Evolutionary conservation across 1,284 basidiomycete species (phyloP).

Genomic region (Farysia itapuensis): DNA sequence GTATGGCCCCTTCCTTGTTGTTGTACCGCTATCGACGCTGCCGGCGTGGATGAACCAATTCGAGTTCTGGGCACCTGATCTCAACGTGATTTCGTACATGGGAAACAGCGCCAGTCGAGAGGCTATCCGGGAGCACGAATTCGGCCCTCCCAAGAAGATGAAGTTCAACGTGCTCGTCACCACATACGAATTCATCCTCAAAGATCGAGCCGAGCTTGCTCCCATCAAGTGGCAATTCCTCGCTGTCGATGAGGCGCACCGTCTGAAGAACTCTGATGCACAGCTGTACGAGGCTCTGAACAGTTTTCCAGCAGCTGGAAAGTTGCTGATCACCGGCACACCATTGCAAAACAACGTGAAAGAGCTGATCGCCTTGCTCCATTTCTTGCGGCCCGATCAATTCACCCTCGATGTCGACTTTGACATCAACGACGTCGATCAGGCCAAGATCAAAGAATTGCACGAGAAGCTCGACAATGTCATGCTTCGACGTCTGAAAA

Average conservation of each 20-base stretch:
- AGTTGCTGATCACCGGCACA: slow-evolving; percentile 95
- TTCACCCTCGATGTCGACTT: slow-evolving; percentile 82
- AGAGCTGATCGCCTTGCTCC: slow-evolving; percentile 93
- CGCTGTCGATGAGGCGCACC: slow-evolving; percentile 99
- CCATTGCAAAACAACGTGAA: slow-evolving; percentile 99
- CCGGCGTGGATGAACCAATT: slow-evolving; percentile 99
- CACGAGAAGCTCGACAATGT: slow-evolving; percentile 89
- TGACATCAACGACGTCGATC: slow-evolving; percentile 69
- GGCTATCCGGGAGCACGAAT: slow-evolving; percentile 81
- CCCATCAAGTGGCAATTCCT: slow-evolving; percentile 98
- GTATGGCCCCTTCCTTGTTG: slow-evolving; percentile 92
- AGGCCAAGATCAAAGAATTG: slow-evolving; percentile 73
- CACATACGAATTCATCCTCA: slow-evolving; percentile 99
- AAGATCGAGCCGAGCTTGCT: slow-evolving; percentile 84
- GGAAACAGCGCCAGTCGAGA: slow-evolving; percentile 85
- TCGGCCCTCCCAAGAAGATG: slow-evolving; percentile 73
- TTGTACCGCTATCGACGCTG: slow-evolving; percentile 96
- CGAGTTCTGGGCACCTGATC: slow-evolving; percentile 89
- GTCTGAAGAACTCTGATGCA: slow-evolving; percentile 95
- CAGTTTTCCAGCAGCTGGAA: slow-evolving; percentile 84
- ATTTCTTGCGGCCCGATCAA: slow-evolving; percentile 97
- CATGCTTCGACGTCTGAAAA: slow-evolving; percentile 93
- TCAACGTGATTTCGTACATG: slow-evolving; percentile 86
- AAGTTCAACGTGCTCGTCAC: slow-evolving; percentile 95
- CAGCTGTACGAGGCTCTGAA: slow-evolving; percentile 93